These are phyloP conservation scores for Termitomyces sp. DNA, from an alignment of 768 basidiomycete species.

Conservation along the genomic window DNA sequence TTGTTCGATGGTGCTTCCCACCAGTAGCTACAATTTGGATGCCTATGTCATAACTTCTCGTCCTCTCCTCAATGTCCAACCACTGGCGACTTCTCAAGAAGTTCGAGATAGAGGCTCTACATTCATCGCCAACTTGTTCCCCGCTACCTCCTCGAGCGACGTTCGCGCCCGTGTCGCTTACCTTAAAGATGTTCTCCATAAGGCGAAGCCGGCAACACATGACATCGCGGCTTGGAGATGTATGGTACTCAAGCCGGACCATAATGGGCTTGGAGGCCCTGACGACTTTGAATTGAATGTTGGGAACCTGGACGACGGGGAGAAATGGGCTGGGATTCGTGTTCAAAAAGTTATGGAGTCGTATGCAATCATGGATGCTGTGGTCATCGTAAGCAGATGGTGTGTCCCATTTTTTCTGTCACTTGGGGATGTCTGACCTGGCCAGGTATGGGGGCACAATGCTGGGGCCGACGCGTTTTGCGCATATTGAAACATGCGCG, in stretches of 20 bases:
- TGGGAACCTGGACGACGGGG: conserved; percentile 73
- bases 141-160: conserved; percentile 44
- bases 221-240: conserved; percentile 78
- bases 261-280: conserved; percentile 60
- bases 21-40: conserved; percentile 33
- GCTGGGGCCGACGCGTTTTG: conserved; percentile 71
- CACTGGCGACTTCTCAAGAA: conserved; percentile 61
- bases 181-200: conserved; percentile 54
- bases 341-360: conserved; percentile 64
- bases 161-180: conserved; percentile 47
- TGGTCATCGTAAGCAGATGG: conserved; percentile 79
- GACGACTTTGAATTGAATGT: conserved; percentile 70
- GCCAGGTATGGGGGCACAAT: conserved; percentile 77
- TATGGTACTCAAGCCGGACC: conserved; percentile 64
- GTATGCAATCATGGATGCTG: conserved; percentile 70
- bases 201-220: conserved; percentile 54
- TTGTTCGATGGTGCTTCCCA: conserved; percentile 1
- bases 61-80: conserved; percentile 32
- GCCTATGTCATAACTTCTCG: conserved; percentile 43
- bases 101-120: conserved; percentile 70
- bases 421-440: not conserved
- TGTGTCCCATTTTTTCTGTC: conserved; percentile 22
- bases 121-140: conserved; percentile 63
- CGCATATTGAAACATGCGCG: conserved; percentile 74
- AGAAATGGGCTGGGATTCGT: conserved; percentile 62